A percentile compares a stretch with the other conserved stretches of the same genome.
phyloP scores from a whole-genome alignment of 179 eudicot species.

The Silene vulgaris region DNA sequence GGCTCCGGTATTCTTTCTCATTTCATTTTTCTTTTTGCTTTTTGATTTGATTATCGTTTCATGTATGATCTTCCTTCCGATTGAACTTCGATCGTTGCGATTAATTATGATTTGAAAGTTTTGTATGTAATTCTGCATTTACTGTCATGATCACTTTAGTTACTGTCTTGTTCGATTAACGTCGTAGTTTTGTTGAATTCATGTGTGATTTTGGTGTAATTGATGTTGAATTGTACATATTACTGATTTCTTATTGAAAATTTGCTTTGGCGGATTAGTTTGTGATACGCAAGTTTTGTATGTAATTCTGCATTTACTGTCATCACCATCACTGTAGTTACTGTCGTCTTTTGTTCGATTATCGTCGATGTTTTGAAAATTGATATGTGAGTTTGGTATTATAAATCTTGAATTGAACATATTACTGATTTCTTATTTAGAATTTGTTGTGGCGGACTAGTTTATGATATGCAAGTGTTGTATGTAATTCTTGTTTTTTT shows the following conservation, averaged over 20 bases:
- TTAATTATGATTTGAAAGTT: neutral
- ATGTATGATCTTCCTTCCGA: slow-evolving; percentile 3
- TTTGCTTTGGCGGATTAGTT: neutral
- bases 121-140: neutral
- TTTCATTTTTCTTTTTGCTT: neutral
- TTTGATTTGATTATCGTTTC: slow-evolving; percentile 4
- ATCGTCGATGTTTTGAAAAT: neutral
- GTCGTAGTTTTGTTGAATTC: neutral
- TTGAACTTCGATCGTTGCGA: neutral
- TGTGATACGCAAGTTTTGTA: neutral
- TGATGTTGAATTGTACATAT: neutral
- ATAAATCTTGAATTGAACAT: neutral
- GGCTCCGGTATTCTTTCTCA: slow-evolving; percentile 46
- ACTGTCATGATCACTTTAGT: neutral
- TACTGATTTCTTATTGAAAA: no score
- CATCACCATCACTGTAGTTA: neutral
- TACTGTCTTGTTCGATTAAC: neutral
- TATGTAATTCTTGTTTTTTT: neutral
- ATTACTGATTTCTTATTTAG: neutral
- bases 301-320: neutral
- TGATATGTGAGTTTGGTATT: neutral
- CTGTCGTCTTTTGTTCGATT: neutral
- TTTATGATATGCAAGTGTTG: neutral
- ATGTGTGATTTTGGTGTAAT: neutral
- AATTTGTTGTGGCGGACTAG: neutral